Evolutionary conservation across 345 rosid genomes (phyloP).

Genomic region (Camelina neglecta): DNA sequence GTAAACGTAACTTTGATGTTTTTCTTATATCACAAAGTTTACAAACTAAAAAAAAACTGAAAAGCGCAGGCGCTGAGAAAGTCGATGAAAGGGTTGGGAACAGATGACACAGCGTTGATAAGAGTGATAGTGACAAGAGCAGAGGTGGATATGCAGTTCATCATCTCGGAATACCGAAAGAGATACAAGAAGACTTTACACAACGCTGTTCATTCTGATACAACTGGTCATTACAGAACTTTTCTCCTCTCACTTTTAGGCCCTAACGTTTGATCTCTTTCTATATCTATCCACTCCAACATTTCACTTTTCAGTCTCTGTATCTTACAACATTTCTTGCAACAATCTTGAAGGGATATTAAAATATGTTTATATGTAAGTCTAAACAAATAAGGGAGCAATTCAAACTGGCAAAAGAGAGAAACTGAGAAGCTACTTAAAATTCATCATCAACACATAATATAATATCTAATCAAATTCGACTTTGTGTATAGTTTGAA

Average conservation of each 20-base stretch:
- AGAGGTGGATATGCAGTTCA: conserved; percentile 62
- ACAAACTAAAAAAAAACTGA: not conserved
- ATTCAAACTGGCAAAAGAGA: not conserved
- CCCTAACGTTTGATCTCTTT: conserved; percentile 34
- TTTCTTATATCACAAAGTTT: conserved; percentile 3
- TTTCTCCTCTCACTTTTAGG: conserved; percentile 68
- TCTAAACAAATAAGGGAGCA: not conserved
- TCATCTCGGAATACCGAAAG: conserved; percentile 55
- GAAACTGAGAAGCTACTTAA: conserved; percentile 6
- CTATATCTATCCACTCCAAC: not conserved
- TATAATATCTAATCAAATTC: not conserved
- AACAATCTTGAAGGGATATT: conserved; percentile 12
- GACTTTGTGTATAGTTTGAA: conserved; percentile 51
- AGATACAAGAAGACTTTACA: conserved; percentile 55
- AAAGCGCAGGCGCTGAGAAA: conserved; percentile 53
- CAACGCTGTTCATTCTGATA: conserved; percentile 64
- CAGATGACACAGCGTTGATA: conserved; percentile 58
- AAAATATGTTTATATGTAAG: conserved; percentile 11
- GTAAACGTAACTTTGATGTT: conserved; percentile 31
- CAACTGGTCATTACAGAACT: conserved; percentile 58
- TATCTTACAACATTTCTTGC: conserved; percentile 21
- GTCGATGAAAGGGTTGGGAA: conserved; percentile 72
- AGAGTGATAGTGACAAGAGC: conserved; percentile 61
- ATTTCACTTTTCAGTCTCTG: not conserved
- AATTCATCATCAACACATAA: not conserved